These are phyloP conservation scores for Botrytis paeoniae DNA, from an alignment of 2,329 filamentous ascomycete species.

Conservation along the genomic window DNA sequence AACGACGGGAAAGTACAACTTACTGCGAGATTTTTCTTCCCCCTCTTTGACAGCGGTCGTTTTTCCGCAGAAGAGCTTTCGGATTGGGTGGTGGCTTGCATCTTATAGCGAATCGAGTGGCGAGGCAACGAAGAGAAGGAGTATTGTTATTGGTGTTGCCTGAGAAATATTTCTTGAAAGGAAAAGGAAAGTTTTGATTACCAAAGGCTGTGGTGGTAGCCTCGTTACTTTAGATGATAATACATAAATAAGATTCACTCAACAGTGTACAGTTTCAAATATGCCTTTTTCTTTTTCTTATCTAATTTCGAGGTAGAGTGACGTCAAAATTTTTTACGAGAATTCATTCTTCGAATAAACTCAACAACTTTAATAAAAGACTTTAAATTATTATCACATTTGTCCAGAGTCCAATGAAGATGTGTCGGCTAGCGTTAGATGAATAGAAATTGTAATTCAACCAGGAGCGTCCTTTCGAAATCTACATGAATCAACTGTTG, in stretches of 20 bases:
- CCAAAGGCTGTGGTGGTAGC: background rate
- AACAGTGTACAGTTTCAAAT: background rate
- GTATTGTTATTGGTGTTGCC: background rate
- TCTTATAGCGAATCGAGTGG: background rate
- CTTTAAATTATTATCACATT: no score
- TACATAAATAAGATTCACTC: background rate
- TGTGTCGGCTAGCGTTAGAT: no score
- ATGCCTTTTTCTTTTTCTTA: no score
- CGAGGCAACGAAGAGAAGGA: background rate
- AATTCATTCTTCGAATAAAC: no score
- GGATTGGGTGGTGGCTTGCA: background rate
- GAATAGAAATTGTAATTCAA: no score
- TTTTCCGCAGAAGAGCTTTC: background rate
- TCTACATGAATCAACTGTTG: no score
- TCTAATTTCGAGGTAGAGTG: background rate
- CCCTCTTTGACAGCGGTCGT: rapidly evolving
- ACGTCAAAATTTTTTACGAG: no score
- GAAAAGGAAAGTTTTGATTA: background rate
- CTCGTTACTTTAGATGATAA: background rate
- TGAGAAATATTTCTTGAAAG: background rate
- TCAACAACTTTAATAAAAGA: no score
- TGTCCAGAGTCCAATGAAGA: no score
- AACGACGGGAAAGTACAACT: background rate
- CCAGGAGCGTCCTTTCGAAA: no score
- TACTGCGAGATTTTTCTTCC: background rate